Percentiles rank a stretch among this genome's conserved stretches.
phyloP scores from a whole-genome alignment of 495 filamentous ascomycete species.

The Penicillium parvum region DNA sequence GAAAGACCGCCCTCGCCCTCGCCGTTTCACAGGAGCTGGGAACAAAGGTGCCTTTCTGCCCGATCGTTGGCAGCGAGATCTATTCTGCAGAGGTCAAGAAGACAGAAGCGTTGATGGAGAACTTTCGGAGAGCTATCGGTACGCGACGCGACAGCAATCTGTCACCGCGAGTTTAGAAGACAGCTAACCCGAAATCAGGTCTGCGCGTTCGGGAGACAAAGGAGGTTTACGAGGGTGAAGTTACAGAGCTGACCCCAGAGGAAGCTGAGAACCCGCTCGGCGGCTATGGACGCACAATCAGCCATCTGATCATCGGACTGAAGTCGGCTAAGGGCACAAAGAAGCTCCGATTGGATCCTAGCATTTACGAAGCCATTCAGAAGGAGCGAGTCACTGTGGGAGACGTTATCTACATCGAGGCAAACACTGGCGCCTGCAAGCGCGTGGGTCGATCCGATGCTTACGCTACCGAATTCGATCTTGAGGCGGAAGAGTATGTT shows the following conservation, averaged over 20 bases:
- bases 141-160: conserved; percentile 16
- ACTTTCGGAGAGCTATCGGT: conserved; percentile 94
- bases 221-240: conserved; percentile 96
- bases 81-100: conserved; percentile 98
- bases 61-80: conserved; percentile 93
- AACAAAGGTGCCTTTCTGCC: conserved; percentile 95
- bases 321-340: conserved; percentile 93
- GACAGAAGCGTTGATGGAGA: conserved; percentile 97
- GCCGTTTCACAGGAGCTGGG: conserved; percentile 94
- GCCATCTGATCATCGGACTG: conserved; percentile 79
- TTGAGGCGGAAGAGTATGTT: conserved; percentile 97
- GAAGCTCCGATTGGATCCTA: conserved; percentile 92
- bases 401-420: conserved; percentile 98
- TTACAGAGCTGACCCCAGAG: conserved; percentile 92
- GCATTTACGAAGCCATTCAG: conserved; percentile 98
- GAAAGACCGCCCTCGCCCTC: conserved; percentile 93
- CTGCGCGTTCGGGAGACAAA: conserved; percentile 95
- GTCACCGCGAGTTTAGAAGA: not conserved
- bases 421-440: conserved; percentile 96
- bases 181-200: conserved; percentile 39
- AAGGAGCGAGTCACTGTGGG: conserved; percentile 94
- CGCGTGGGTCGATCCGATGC: conserved; percentile 91
- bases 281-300: conserved; percentile 91
- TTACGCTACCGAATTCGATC: conserved; percentile 95
- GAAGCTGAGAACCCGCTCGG: conserved; percentile 97